Evolutionary conservation across 805 yeast species (phyloP).

Genomic region (Ogataea siamensis): DNA sequence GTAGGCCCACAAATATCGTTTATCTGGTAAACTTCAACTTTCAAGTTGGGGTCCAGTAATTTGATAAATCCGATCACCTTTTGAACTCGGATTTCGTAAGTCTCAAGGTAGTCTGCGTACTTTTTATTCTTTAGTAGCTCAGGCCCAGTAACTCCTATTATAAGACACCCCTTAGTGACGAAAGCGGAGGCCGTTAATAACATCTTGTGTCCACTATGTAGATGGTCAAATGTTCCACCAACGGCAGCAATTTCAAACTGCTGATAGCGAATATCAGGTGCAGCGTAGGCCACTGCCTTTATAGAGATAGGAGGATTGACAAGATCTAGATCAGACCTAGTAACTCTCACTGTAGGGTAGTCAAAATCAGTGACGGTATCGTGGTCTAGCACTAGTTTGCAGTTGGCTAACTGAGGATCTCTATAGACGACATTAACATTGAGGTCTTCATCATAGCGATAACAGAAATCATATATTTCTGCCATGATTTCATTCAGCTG

Average conservation of each 20-base stretch:
- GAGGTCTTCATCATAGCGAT: neutral
- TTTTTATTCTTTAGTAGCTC: constrained; percentile 72
- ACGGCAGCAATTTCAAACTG: constrained; percentile 48
- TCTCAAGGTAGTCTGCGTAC: constrained; percentile 61
- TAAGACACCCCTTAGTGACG: constrained; percentile 50
- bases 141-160: constrained; percentile 83
- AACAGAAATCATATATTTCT: constrained; percentile 2
- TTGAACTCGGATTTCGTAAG: constrained; percentile 49
- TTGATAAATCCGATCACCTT: constrained; percentile 50
- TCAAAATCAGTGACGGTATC: neutral
- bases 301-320: neutral
- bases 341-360: neutral
- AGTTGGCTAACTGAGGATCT: neutral
- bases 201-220: constrained; percentile 94
- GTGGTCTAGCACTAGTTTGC: neutral
- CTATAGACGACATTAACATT: constrained; percentile 3
- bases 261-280: constrained; percentile 3
- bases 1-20: constrained; percentile 95
- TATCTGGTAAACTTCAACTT: constrained; percentile 57
- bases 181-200: constrained; percentile 71
- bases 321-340: neutral
- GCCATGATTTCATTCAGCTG: neutral
- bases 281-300: neutral
- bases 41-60: constrained; percentile 44
- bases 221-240: constrained; percentile 97